Evolutionary conservation across 805 yeast species (phyloP), one percentile per base, ranked within the genome.

Genomic region (Suhomyces sp.): DNA sequence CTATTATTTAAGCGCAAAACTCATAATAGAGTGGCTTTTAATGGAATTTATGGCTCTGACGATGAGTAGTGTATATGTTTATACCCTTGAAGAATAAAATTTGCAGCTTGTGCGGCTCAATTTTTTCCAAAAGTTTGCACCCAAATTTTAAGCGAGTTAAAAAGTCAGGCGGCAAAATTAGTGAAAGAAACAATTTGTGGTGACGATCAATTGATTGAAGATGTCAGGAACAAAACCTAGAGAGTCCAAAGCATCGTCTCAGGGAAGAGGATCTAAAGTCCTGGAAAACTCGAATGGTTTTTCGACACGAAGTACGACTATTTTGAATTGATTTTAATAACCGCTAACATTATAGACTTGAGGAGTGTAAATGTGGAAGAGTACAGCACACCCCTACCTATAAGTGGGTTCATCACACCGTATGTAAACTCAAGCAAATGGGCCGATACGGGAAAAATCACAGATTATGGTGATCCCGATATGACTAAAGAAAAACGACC

Each of bases 11-110:
- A 79, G 54, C 75, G 79, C 2, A 75, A 76, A 13, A 83, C 87
- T 1, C 91, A 91, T 0, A 87, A 87, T 60, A 65, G 76, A 50
- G 72, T 87, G 33, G 82, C 72, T 1, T 72, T 57, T 51, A 68
- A 66, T 53, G 70, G 71, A 4, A 59, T 63, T 24, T 24, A n/a
- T n/a, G n/a, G 20, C 13, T 20, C 24, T 22, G 21, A 27, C n/a
- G 31, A 27, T 27, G 31, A 20, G 44, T 20, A 21, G 13, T n/a
- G 8, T 21, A 41, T n/a, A 20, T 39, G 43, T 31, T 31, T 31
- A 31, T 31, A 31, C 35, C 17, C 31, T 27, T 27, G n/a, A 33
- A 12, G 12, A 37, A 37, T 10, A 19, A 19, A 37, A 17, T 37
- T 35, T 37, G 41, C 41, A 37, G 9, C 41, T 37, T 37, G 41